A percentile compares a stretch with the other conserved stretches of the same genome.
These are phyloP conservation scores for Tylopilus vinaceipallidus DNA, from an alignment of 768 basidiomycete species.

Conservation along the genomic window DNA sequence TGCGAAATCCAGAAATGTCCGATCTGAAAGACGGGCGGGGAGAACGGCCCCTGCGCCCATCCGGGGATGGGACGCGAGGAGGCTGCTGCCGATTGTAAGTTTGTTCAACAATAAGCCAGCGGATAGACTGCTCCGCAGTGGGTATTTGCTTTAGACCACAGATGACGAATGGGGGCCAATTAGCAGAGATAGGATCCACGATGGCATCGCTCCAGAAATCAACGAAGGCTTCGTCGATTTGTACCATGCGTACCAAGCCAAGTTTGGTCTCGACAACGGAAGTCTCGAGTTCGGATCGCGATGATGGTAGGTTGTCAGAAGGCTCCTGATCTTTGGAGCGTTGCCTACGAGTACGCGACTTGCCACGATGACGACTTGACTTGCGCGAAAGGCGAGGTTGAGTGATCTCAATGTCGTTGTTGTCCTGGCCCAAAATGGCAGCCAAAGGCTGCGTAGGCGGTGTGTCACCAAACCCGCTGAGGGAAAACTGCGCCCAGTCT, in stretches of 20 bases:
- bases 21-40: constrained; percentile 48
- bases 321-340: constrained; percentile 20
- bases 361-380: constrained; percentile 33
- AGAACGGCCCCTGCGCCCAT: constrained; percentile 31
- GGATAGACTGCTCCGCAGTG: constrained; percentile 32
- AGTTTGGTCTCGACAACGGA: constrained; percentile 38
- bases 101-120: constrained; percentile 74
- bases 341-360: constrained; percentile 26
- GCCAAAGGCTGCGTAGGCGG: constrained; percentile 41
- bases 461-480: constrained; percentile 56
- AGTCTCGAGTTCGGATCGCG: constrained; percentile 16
- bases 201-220: constrained; percentile 81
- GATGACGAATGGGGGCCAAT: constrained; percentile 69
- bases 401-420: constrained; percentile 64
- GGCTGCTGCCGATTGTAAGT: constrained; percentile 40
- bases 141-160: constrained; percentile 56
- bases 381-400: constrained; percentile 36
- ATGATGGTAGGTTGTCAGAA: constrained; percentile 13
- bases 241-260: constrained; percentile 40
- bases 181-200: constrained; percentile 59
- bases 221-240: constrained; percentile 77
- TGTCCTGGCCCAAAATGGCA: constrained; percentile 58
- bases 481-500: constrained; percentile 72
- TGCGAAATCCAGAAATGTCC: constrained; percentile 36
- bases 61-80: constrained; percentile 26